Base-by-base conservation (phyloP, 2,329 filamentous ascomycete species). In the Blastomyces emzantsi region DNA sequence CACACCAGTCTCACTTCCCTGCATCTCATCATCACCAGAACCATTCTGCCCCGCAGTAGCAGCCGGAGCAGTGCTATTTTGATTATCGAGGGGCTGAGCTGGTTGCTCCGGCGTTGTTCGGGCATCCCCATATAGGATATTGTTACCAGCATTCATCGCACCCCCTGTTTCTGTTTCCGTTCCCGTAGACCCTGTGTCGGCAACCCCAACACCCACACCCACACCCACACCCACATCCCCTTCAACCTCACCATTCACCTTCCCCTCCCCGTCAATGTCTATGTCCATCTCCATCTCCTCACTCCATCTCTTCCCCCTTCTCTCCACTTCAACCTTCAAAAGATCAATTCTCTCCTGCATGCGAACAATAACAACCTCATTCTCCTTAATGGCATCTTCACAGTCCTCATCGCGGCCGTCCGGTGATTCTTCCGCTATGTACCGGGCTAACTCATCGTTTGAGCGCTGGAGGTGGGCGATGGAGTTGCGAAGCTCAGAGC, bases 401-500 rank as follows among this genome's bases (percentile, higher is more conserved):
- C 82, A 83, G 47, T 85, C 83, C 56, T 72, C 73, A 61, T 87
- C 83, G 45, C 79, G 78, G n/a, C 77, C 76, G 11, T 67, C 69
- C 13, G 65, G 64, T 22, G 67, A 65, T 1, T 64, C 65, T 43
- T 72, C 74, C 39, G 70, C 64, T 30, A 79, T 70, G 68, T 81
- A 86, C 6, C 79, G 76, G 59, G 80, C 75, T 60, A 87, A 79
- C 69, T 86, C 81, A 51, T 73, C 72, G 71, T 87, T 87, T 15
- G 82, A 85, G 58, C 77, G 77, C 55, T 79, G 75, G 36, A 88
- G 81, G 68, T 87, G 85, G 1, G 76, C 72, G 69, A 87, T 83
- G 64, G 79, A 83, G 75, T 87, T 87, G 54, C 76, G 77, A 11
- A 88, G 77, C 69, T 88, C 85, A 64, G 81, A 78, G 63, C 81